Evolutionary conservation across 2,329 filamentous ascomycete species (phyloP), one percentile per base, ranked within the genome.

Genomic region (Exophiala sp.): DNA sequence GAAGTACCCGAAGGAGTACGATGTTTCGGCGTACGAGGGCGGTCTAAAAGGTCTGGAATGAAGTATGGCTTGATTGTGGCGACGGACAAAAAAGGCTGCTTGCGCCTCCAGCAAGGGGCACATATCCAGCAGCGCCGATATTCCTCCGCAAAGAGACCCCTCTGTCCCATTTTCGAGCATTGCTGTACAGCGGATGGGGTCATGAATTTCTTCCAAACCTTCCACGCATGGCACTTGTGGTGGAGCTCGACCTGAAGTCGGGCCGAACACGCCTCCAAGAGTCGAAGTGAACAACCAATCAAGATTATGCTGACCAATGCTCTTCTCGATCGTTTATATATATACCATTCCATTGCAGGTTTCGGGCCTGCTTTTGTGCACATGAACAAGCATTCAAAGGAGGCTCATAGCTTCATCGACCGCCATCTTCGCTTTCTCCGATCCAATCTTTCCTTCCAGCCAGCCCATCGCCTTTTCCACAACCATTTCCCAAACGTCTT

Each of bases 1-100:
- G 63, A 85, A 80, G 63, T 99, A 97, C 73, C 91, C 92, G 0
- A 84, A 88, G 34, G 94, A 99, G 76, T 99, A 99, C 71, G 91
- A 97, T 70, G 68, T 94, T 44, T 78, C 77, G 12, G 83, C 85
- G 61, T 90, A 83, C 71, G 88, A 95, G 60, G 88, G 83, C 3
- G 91, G 90, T 0, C 77, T 84, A 54, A 79, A 82, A 40, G 85
- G 83, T 12, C 66, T 91, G 68, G 52, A 61, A 46, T 77, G 74
- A 64, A n/a, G n/a, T 29, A 29, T 29, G 24, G 24, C 5, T 8
- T 29, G 24, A 8, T 8, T 5, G 24, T 5, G 7, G 24, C 24
- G 5, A 29, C 7, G 24, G 5, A 5, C 24, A 29, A 29, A 29
- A 29, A 29, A 8, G 7, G 5, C 24, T 29, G 24, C 24, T 29